These are phyloP conservation scores for Cajanus cajan DNA, from an alignment of 306 rosid genomes.

Conservation along the genomic window DNA sequence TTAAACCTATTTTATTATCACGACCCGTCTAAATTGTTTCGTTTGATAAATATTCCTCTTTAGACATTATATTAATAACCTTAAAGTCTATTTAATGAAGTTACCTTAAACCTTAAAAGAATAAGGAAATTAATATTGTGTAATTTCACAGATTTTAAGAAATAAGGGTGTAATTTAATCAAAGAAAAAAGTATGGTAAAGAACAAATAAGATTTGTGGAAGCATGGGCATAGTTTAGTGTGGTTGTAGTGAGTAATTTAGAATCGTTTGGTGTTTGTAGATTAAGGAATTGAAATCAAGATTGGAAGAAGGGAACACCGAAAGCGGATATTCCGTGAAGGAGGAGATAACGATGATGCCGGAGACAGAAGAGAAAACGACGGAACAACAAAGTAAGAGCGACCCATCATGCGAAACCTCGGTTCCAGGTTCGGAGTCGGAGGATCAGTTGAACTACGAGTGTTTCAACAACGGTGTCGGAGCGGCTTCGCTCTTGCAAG, in stretches of 20 bases:
- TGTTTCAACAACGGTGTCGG: constrained; percentile 31
- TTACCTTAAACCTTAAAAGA: no score
- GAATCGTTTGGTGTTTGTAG: constrained; percentile 35
- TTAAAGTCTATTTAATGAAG: no score
- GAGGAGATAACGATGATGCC: constrained; percentile 42
- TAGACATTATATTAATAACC: no score
- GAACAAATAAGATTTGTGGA: no score
- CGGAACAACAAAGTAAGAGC: constrained; percentile 8
- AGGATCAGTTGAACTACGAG: constrained; percentile 43
- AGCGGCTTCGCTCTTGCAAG: constrained; percentile 32
- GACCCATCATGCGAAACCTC: constrained; percentile 29
- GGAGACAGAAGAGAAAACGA: constrained; percentile 30
- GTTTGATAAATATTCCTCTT: no score
- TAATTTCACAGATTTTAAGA: no score
- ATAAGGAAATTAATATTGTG: no score
- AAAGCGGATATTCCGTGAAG: constrained; percentile 48
- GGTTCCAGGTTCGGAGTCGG: constrained; percentile 31
- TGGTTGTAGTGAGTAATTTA: neutral
- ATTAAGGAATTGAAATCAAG: constrained; percentile 62
- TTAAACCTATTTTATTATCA: no score
- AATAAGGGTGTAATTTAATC: no score
- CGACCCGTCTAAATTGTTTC: no score
- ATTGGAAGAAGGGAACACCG: constrained; percentile 48
- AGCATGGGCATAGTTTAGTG: no score
- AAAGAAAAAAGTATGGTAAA: no score